A percentile compares a stretch with the other conserved stretches of the same genome.
Evolutionary conservation across 1,139 yeast genomes (phyloP).

Genomic region (Scheffersomyces titani): DNA sequence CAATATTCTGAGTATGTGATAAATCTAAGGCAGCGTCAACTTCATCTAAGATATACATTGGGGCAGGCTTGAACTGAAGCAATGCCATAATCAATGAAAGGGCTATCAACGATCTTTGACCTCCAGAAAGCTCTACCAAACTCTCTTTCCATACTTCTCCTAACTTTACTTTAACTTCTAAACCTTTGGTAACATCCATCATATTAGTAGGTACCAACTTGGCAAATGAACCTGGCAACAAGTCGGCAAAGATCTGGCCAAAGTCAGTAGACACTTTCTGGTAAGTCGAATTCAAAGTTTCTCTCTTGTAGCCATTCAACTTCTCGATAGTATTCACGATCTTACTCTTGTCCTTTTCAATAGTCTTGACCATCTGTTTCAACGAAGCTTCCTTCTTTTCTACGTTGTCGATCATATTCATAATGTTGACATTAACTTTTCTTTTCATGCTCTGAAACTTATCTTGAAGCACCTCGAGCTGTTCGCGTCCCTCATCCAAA

Average conservation of each 20-base stretch:
- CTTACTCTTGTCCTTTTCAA: constrained; percentile 86
- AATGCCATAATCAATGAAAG: constrained; percentile 87
- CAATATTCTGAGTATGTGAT: constrained; percentile 96
- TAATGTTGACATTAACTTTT: constrained; percentile 83
- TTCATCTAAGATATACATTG: constrained; percentile 95
- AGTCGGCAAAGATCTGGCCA: constrained; percentile 88
- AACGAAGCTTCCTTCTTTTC: constrained; percentile 84
- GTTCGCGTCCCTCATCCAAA: constrained; percentile 60
- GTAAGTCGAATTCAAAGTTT: constrained; percentile 83
- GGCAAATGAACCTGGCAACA: constrained; percentile 88
- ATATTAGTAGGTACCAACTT: constrained; percentile 82
- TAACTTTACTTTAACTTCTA: constrained; percentile 86
- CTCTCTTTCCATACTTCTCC: constrained; percentile 97
- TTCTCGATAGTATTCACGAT: constrained; percentile 88
- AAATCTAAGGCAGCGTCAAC: constrained; percentile 98
- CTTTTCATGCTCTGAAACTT: constrained; percentile 76
- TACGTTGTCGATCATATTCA: constrained; percentile 92
- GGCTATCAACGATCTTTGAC: constrained; percentile 93
- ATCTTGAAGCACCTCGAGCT: constrained; percentile 58
- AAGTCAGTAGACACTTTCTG: constrained; percentile 83
- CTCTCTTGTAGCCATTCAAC: constrained; percentile 82
- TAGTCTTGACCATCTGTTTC: constrained; percentile 79
- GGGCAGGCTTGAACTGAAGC: constrained; percentile 94
- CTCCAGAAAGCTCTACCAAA: constrained; percentile 93
- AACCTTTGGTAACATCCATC: constrained; percentile 83